Evolutionary conservation across 2,329 filamentous ascomycete species (phyloP).

Genomic region (Fusarium abutilonis): DNA sequence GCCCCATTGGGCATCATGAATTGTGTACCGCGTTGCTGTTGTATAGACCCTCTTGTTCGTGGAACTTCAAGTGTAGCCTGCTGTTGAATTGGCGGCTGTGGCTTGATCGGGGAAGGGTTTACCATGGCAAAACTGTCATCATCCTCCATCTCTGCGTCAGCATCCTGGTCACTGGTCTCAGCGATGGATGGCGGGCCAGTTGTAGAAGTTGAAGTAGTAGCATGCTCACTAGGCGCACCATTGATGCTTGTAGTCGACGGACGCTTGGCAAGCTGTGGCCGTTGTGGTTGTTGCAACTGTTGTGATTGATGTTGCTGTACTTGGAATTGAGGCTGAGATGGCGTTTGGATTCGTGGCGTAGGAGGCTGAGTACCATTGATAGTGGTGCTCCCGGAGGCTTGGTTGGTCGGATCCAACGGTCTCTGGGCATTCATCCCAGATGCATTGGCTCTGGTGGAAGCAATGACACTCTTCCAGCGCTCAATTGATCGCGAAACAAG

Average conservation of each 20-base stretch:
- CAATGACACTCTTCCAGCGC: slow-evolving; percentile 70
- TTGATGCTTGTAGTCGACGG: slow-evolving; percentile 52
- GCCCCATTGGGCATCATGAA: slow-evolving; percentile 58
- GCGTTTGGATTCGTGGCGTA: slow-evolving; percentile 36
- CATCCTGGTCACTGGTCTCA: slow-evolving; percentile 59
- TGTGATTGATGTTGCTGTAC: slow-evolving; percentile 33
- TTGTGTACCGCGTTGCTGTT: slow-evolving; percentile 48
- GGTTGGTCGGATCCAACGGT: slow-evolving; percentile 54
- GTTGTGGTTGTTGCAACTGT: slow-evolving; percentile 21
- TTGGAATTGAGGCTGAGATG: slow-evolving; percentile 33
- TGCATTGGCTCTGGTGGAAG: slow-evolving; percentile 57
- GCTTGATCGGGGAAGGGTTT: slow-evolving; percentile 53
- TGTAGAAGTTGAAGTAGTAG: slow-evolving; percentile 47
- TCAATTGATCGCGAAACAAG: slow-evolving; percentile 66
- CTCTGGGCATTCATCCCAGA: slow-evolving; percentile 62
- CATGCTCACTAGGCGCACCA: slow-evolving; percentile 49
- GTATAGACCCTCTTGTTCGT: slow-evolving; percentile 52
- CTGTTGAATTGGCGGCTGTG: slow-evolving; percentile 52
- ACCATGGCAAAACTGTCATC: slow-evolving; percentile 65
- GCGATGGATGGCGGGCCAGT: slow-evolving; percentile 55
- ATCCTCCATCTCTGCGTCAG: slow-evolving; percentile 66
- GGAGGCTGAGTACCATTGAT: slow-evolving; percentile 35
- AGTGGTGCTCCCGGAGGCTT: slow-evolving; percentile 34
- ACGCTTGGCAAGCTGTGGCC: slow-evolving; percentile 42
- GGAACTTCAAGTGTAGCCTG: slow-evolving; percentile 57